phyloP scores from a whole-genome alignment of 2,329 filamentous ascomycete species.

The Dryadomyces quercus-mongolicae region DNA sequence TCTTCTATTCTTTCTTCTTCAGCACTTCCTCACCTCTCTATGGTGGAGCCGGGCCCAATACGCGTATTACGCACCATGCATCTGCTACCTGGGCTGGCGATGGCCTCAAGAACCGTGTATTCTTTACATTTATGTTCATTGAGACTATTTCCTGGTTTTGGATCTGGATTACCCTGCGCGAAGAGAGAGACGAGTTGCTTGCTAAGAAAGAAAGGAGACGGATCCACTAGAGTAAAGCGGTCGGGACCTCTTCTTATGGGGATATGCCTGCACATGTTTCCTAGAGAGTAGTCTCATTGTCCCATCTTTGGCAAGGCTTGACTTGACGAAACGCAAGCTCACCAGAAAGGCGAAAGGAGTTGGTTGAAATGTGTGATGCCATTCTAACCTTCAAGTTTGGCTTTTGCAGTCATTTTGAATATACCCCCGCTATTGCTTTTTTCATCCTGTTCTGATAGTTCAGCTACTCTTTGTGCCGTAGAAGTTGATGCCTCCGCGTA shows the following conservation, averaged over 20 bases:
- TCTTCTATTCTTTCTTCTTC: slow-evolving; percentile 55
- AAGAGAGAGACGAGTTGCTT: slow-evolving; percentile 41
- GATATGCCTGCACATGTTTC: background rate
- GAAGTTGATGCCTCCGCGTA: background rate
- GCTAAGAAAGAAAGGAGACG: slow-evolving; percentile 24
- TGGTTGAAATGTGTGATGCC: background rate
- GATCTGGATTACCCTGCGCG: slow-evolving; percentile 59
- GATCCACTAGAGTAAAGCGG: slow-evolving; percentile 4
- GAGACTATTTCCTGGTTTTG: slow-evolving; percentile 84
- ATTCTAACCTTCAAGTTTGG: background rate
- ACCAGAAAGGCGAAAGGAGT: too few relatives aligned
- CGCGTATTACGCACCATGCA: slow-evolving; percentile 23
- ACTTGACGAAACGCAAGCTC: too few relatives aligned
- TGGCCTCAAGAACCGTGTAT: slow-evolving; percentile 67
- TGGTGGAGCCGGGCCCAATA: slow-evolving; percentile 20
- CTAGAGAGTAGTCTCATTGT: background rate
- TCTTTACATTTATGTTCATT: slow-evolving; percentile 76
- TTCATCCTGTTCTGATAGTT: background rate
- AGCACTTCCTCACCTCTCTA: slow-evolving; percentile 37
- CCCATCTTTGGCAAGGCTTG: too few relatives aligned
- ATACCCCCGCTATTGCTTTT: background rate
- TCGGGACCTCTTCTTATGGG: background rate
- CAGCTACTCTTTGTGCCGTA: too few relatives aligned
- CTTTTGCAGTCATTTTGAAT: background rate
- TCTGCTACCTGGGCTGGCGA: slow-evolving; percentile 43